Evolutionary conservation across 495 filamentous ascomycete genomes (phyloP).

Genomic region (Hypoxylon lienhwacheense): DNA sequence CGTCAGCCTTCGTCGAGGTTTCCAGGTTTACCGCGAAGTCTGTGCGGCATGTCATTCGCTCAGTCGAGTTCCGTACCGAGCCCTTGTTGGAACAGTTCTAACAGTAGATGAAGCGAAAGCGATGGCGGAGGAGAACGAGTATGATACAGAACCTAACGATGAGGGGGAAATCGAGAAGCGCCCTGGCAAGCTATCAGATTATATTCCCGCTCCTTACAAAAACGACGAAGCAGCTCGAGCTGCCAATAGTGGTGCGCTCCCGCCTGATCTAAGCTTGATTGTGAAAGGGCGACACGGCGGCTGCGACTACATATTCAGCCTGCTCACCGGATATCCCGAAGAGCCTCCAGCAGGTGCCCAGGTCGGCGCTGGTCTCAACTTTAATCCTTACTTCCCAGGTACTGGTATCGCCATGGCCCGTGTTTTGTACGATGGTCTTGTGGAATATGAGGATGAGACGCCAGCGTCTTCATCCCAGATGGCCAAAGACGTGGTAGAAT

Average conservation of each 20-base stretch:
- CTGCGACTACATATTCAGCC: slow-evolving; percentile 95
- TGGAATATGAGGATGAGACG: slow-evolving; percentile 98
- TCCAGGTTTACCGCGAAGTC: slow-evolving; percentile 99
- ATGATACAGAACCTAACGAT: slow-evolving; percentile 97
- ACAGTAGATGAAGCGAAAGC: slow-evolving; percentile 98
- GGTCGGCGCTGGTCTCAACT: slow-evolving; percentile 87
- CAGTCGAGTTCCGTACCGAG: slow-evolving; percentile 87
- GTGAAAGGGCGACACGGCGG: slow-evolving; percentile 97
- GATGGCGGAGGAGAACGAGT: slow-evolving; percentile 96
- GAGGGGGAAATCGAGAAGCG: slow-evolving; percentile 98
- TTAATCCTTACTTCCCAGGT: slow-evolving; percentile 99
- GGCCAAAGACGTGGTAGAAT: slow-evolving; percentile 99
- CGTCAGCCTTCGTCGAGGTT: slow-evolving; percentile 90
- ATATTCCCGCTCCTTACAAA: slow-evolving; percentile 91
- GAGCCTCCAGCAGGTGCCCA: slow-evolving; percentile 86
- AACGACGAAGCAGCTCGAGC: slow-evolving; percentile 98
- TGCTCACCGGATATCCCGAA: slow-evolving; percentile 98
- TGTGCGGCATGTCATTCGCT: slow-evolving; percentile 98
- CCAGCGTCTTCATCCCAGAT: slow-evolving; percentile 95
- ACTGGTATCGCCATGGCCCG: slow-evolving; percentile 99
- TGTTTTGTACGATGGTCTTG: slow-evolving; percentile 94
- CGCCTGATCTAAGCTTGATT: slow-evolving; percentile 96
- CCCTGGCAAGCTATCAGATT: slow-evolving; percentile 96
- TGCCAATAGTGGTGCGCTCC: slow-evolving; percentile 96
- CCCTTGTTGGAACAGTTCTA: slow-evolving; percentile 86